phyloP scores from a whole-genome alignment of 1,284 basidiomycete species.

The Puccinia polysora region DNA sequence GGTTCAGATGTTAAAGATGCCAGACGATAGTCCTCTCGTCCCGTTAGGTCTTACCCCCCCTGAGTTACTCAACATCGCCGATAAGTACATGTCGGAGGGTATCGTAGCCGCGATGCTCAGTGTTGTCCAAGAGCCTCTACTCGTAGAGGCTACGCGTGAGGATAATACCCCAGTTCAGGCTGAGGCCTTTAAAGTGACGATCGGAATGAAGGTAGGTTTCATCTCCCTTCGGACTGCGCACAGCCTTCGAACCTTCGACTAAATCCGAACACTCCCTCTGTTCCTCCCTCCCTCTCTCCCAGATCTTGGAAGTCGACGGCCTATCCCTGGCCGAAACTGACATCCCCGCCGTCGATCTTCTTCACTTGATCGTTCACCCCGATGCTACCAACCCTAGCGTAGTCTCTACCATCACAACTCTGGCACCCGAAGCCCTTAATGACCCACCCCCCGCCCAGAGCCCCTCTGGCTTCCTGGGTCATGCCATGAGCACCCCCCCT shows the following conservation, averaged over 20 bases:
- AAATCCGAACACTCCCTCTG: no score
- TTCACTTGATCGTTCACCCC: conserved; percentile 37
- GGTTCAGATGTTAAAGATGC: conserved; percentile 32
- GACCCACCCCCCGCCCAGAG: background rate
- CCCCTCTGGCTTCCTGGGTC: background rate
- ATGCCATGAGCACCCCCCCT: background rate
- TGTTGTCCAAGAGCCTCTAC: conserved; percentile 19
- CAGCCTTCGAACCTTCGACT: background rate
- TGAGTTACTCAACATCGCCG: conserved; percentile 32
- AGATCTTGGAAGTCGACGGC: conserved; percentile 38
- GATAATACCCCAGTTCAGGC: conserved; percentile 11
- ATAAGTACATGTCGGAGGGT: conserved; percentile 41
- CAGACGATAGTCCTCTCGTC: conserved; percentile 29
- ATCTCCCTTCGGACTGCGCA: background rate
- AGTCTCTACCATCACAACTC: conserved; percentile 27
- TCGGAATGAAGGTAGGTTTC: conserved; percentile 20
- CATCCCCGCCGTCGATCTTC: conserved; percentile 17
- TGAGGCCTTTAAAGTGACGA: conserved; percentile 32
- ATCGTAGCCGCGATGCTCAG: conserved; percentile 31
- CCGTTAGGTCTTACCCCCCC: conserved; percentile 26
- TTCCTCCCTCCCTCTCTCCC: background rate
- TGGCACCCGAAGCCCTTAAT: conserved; percentile 5
- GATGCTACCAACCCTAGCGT: conserved; percentile 21
- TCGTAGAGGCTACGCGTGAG: conserved; percentile 8
- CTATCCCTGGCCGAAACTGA: conserved; percentile 15